phyloP scores from a whole-genome alignment of 2,329 filamentous ascomycete genomes.

The Aspergillus ochraceoroseus region DNA sequence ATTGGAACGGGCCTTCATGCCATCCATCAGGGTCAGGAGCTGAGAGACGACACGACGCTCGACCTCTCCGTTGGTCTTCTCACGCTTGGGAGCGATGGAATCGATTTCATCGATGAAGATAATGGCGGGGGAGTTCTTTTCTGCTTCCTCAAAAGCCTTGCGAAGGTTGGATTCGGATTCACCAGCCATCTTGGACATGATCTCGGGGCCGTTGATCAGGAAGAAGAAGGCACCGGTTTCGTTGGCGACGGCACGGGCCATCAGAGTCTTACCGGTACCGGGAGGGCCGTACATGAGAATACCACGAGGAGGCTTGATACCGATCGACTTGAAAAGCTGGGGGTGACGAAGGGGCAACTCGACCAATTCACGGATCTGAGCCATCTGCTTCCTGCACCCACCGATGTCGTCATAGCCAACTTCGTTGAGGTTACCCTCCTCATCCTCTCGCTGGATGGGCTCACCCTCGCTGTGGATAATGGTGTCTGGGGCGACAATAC shows the following conservation, averaged over 20 bases:
- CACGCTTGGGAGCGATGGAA: constrained; percentile 97
- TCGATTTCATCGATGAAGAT: constrained; percentile 99
- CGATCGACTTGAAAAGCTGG: constrained; percentile 99
- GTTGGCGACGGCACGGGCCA: constrained; percentile 97
- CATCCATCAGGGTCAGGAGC: constrained; percentile 95
- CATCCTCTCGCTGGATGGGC: constrained; percentile 93
- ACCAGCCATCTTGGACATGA: constrained; percentile 99
- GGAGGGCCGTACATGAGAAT: constrained; percentile 95
- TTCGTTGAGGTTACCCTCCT: constrained; percentile 98
- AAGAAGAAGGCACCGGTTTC: constrained; percentile 99
- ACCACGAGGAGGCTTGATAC: constrained; percentile 98
- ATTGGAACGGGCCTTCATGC: constrained; percentile 98
- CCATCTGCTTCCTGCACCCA: constrained; percentile 99
- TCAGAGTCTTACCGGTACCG: constrained; percentile 98
- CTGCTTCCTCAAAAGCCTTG: constrained; percentile 98
- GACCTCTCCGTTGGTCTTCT: constrained; percentile 98
- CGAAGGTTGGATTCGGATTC: constrained; percentile 97
- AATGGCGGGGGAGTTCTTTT: constrained; percentile 98
- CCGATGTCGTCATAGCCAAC: constrained; percentile 99
- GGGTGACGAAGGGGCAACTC: constrained; percentile 94
- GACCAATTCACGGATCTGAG: constrained; percentile 97
- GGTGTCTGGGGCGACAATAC: constrained; percentile 97
- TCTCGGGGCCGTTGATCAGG: constrained; percentile 97
- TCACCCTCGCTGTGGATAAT: constrained; percentile 99
- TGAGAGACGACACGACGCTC: constrained; percentile 98